phyloP scores from a whole-genome alignment of 768 basidiomycete genomes.

The Suillus decipiens region DNA sequence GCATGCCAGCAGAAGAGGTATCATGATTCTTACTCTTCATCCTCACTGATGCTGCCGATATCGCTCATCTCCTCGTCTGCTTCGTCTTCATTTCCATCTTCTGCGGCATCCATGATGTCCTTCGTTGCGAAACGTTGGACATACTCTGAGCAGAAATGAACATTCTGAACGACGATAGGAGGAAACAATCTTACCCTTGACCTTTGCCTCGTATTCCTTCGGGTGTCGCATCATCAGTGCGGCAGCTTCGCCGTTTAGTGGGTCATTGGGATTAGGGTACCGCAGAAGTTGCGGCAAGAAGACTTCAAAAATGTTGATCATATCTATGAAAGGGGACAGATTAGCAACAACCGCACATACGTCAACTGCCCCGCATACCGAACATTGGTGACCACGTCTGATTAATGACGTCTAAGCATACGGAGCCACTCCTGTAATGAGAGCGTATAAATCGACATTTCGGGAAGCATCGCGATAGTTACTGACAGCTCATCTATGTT shows the following conservation, averaged over 20 bases:
- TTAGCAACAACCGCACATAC: slow-evolving; percentile 4
- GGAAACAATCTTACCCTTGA: slow-evolving; percentile 64
- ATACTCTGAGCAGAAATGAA: slow-evolving; percentile 63
- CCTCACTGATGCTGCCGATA: slow-evolving; percentile 79
- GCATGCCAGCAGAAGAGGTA: slow-evolving; percentile 10
- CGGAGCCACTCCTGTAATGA: slow-evolving; percentile 82
- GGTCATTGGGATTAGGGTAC: slow-evolving; percentile 98
- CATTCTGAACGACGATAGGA: neutral
- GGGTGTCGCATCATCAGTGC: slow-evolving; percentile 97
- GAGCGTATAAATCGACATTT: slow-evolving; percentile 14
- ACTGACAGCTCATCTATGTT: slow-evolving; percentile 98
- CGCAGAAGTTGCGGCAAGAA: slow-evolving; percentile 96
- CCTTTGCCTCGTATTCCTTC: slow-evolving; percentile 91
- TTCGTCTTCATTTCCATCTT: slow-evolving; percentile 61
- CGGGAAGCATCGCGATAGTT: slow-evolving; percentile 9
- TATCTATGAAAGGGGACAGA: slow-evolving; percentile 56
- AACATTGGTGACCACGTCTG: slow-evolving; percentile 99
- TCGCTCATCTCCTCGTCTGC: slow-evolving; percentile 89
- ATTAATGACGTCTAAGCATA: slow-evolving; percentile 98
- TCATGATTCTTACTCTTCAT: slow-evolving; percentile 44
- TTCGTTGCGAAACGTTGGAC: slow-evolving; percentile 94
- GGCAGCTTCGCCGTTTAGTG: slow-evolving; percentile 96
- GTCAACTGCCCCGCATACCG: slow-evolving; percentile 54
- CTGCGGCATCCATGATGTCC: slow-evolving; percentile 80
- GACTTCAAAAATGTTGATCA: slow-evolving; percentile 99